These are phyloP conservation scores for Incumbomyces delicatus DNA, from an alignment of 2,329 filamentous ascomycete species.

Conservation along the genomic window DNA sequence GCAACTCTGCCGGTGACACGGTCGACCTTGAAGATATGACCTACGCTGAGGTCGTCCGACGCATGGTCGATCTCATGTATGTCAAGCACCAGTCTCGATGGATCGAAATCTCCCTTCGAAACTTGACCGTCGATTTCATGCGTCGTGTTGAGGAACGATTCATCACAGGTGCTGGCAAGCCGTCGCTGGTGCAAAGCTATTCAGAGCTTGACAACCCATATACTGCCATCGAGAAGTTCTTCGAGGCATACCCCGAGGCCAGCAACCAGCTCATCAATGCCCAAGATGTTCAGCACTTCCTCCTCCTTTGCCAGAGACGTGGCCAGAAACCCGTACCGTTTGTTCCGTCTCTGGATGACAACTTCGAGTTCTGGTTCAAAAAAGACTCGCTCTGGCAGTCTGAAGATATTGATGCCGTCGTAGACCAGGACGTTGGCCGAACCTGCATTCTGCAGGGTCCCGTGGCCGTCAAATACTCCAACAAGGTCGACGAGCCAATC, in stretches of 20 bases:
- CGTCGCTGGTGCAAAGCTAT: slow-evolving; percentile 82
- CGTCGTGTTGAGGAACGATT: slow-evolving; percentile 96
- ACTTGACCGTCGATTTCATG: slow-evolving; percentile 87
- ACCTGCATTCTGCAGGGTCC: slow-evolving; percentile 96
- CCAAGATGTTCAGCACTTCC: slow-evolving; percentile 94
- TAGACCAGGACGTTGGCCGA: slow-evolving; percentile 88
- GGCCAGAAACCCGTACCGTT: slow-evolving; percentile 96
- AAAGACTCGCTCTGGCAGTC: slow-evolving; percentile 99
- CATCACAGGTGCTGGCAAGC: slow-evolving; percentile 58
- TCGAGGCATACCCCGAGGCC: slow-evolving; percentile 75
- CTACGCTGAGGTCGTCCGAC: slow-evolving; percentile 74
- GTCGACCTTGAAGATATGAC: slow-evolving; percentile 95
- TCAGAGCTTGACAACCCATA: slow-evolving; percentile 78
- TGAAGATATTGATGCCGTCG: slow-evolving; percentile 90
- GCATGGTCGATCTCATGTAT: slow-evolving; percentile 83
- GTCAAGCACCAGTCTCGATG: slow-evolving; percentile 83
- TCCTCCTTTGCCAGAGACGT: slow-evolving; percentile 81
- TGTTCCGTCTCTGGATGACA: slow-evolving; percentile 88
- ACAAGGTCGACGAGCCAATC: slow-evolving; percentile 80
- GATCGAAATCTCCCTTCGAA: slow-evolving; percentile 78
- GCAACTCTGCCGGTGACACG: slow-evolving; percentile 67
- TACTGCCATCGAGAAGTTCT: slow-evolving; percentile 63
- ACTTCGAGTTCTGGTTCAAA: slow-evolving; percentile 99
- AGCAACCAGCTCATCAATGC: slow-evolving; percentile 91
- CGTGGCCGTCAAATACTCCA: slow-evolving; percentile 84